Percentiles rank a stretch among this genome's conserved stretches.
phyloP scores from a whole-genome alignment of 352 stramenopile genomes.

The Globisporangium sylvaticum region DNA sequence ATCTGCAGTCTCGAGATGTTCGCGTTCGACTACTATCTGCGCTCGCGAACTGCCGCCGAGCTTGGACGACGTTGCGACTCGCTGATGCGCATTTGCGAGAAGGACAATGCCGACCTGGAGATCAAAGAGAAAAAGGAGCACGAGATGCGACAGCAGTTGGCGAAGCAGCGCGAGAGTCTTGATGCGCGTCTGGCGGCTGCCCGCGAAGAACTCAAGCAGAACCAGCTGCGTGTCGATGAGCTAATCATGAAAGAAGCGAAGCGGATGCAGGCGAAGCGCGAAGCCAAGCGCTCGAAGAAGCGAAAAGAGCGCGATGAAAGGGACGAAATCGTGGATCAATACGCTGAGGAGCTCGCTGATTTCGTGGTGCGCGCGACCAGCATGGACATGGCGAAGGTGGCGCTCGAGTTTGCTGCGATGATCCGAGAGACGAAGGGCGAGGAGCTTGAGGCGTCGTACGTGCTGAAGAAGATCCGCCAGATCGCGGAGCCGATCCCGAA shows the following conservation, averaged over 20 bases:
- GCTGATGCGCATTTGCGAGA: slow-evolving; percentile 94
- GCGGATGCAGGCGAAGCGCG: slow-evolving; percentile 76
- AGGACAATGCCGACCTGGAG: slow-evolving; percentile 87
- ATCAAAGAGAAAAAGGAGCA: slow-evolving; percentile 75
- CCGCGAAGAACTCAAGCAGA: slow-evolving; percentile 66
- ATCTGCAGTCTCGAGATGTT: slow-evolving; percentile 92
- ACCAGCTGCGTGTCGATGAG: slow-evolving; percentile 77
- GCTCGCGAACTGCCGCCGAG: slow-evolving; percentile 92
- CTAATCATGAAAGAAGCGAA: slow-evolving; percentile 88
- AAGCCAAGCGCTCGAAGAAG: slow-evolving; percentile 79
- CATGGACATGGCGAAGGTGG: slow-evolving; percentile 64
- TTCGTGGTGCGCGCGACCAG: slow-evolving; percentile 56
- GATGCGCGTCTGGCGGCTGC: slow-evolving; percentile 58
- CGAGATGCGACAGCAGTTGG: slow-evolving; percentile 50
- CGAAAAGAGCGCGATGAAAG: slow-evolving; percentile 68
- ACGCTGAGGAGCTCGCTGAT: slow-evolving; percentile 44
- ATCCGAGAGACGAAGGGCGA: slow-evolving; percentile 34
- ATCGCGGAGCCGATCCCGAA: slow-evolving; percentile 51
- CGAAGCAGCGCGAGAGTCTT: slow-evolving; percentile 68
- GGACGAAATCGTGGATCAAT: slow-evolving; percentile 61
- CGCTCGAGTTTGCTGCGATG: slow-evolving; percentile 59
- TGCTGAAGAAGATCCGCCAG: slow-evolving; percentile 71
- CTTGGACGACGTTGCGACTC: slow-evolving; percentile 95
- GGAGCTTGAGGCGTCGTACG: slow-evolving; percentile 56
- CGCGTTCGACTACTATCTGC: slow-evolving; percentile 99